phyloP scores from a whole-genome alignment of 164 flowering plant genomes.

The Buxus sempervirens region DNA sequence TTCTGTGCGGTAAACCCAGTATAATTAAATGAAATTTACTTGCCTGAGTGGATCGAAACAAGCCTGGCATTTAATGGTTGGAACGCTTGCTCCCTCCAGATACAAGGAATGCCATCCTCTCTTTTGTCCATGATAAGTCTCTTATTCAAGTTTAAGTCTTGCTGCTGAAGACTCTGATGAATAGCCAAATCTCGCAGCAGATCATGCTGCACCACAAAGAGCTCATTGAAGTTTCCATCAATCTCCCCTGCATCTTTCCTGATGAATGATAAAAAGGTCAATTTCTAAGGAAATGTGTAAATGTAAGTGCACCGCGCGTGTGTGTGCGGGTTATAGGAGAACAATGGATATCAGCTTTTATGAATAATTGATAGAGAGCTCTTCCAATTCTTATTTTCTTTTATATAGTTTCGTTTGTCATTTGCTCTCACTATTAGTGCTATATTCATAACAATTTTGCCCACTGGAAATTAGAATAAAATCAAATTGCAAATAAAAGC shows the following conservation, averaged over 20 bases:
- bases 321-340: too few species aligned
- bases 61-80: conserved; percentile 23
- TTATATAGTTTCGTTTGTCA: neutral
- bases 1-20: neutral
- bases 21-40: neutral
- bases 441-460: too few species aligned
- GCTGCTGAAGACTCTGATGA: conserved; percentile 20
- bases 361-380: neutral
- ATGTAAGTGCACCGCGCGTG: too few species aligned
- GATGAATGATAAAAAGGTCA: conserved; percentile 1
- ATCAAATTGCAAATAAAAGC: too few species aligned
- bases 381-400: neutral
- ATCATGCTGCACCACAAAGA: conserved; percentile 41
- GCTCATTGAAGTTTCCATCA: conserved; percentile 25
- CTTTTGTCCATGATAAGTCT: conserved; percentile 27
- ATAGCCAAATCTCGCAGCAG: conserved; percentile 43
- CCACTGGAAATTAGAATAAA: too few species aligned
- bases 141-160: conserved; percentile 17
- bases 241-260: conserved; percentile 32
- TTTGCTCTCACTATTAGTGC: neutral
- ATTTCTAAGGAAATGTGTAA: neutral
- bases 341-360: neutral
- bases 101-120: conserved; percentile 25
- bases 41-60: conserved; percentile 43
- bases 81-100: conserved; percentile 18